phyloP scores from a whole-genome alignment of 768 basidiomycete genomes.

The Kondoa subrosea region DNA sequence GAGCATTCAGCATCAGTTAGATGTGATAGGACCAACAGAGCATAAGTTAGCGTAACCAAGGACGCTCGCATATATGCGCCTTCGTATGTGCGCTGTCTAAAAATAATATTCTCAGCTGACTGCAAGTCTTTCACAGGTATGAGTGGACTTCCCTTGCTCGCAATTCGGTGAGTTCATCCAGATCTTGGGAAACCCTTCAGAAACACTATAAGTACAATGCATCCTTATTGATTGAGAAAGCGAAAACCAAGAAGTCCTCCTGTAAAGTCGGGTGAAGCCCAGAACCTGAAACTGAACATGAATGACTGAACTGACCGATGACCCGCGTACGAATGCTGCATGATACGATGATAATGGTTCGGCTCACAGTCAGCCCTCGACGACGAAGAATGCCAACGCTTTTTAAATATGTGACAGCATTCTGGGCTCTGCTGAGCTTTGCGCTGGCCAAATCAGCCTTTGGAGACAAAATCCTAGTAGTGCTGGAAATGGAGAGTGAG shows the following conservation, averaged over 20 bases:
- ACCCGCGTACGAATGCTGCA: too few relatives aligned
- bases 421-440: background rate
- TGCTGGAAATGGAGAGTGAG: background rate
- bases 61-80: slow-evolving; percentile 19
- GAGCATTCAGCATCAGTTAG: slow-evolving; percentile 7
- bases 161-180: slow-evolving; percentile 21
- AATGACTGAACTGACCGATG: too few relatives aligned
- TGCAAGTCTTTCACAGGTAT: too few relatives aligned
- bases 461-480: background rate
- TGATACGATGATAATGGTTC: too few relatives aligned
- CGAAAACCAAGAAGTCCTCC: background rate
- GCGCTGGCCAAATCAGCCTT: background rate
- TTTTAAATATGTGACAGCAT: background rate
- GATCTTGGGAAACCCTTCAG: slow-evolving; percentile 10
- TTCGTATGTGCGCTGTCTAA: background rate
- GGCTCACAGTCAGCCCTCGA: background rate
- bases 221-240: background rate
- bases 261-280: too few relatives aligned
- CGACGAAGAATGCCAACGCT: background rate
- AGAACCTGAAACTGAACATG: too few relatives aligned
- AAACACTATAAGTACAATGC: background rate
- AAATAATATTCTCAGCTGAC: background rate
- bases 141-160: slow-evolving; percentile 15
- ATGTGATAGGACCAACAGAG: background rate
- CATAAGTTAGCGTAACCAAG: slow-evolving; percentile 12